Percentiles rank a stretch among this genome's conserved stretches.
These are phyloP conservation scores for Lepidium aucheri DNA, from an alignment of 345 rosid species.

Conservation along the genomic window DNA sequence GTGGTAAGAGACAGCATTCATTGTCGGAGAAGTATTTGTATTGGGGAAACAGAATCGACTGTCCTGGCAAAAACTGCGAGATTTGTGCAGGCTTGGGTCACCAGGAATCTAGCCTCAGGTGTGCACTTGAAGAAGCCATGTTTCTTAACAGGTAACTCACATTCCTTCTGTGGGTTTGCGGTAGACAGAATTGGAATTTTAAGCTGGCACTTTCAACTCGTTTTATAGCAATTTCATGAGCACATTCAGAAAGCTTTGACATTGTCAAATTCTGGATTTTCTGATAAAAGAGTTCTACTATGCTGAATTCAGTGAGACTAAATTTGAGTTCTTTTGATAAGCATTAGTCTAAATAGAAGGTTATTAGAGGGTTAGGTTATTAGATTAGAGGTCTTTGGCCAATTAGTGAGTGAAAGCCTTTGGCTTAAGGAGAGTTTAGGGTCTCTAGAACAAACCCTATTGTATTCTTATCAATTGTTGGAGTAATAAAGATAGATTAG, in stretches of 20 bases:
- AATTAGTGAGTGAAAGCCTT: too few relatives aligned
- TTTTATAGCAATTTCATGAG: not conserved
- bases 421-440: too few relatives aligned
- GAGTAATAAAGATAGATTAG: too few relatives aligned
- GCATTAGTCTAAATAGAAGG: too few relatives aligned
- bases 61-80: slow-evolving; percentile 93
- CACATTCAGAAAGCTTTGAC: not conserved
- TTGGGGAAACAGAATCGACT: slow-evolving; percentile 90
- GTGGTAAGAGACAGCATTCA: slow-evolving; percentile 38
- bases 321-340: not conserved
- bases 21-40: slow-evolving; percentile 78
- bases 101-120: slow-evolving; percentile 94
- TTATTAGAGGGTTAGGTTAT: too few relatives aligned
- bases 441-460: too few relatives aligned
- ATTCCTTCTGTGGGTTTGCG: not conserved
- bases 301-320: not conserved
- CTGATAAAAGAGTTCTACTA: not conserved
- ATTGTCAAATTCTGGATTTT: not conserved
- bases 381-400: too few relatives aligned
- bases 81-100: slow-evolving; percentile 92
- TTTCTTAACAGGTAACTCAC: slow-evolving; percentile 56
- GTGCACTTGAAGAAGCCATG: slow-evolving; percentile 97
- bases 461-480: too few relatives aligned
- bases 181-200: not conserved
- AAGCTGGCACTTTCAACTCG: not conserved